phyloP scores from a whole-genome alignment of 2,329 filamentous ascomycete genomes.

The Fusarium caatingaense region DNA sequence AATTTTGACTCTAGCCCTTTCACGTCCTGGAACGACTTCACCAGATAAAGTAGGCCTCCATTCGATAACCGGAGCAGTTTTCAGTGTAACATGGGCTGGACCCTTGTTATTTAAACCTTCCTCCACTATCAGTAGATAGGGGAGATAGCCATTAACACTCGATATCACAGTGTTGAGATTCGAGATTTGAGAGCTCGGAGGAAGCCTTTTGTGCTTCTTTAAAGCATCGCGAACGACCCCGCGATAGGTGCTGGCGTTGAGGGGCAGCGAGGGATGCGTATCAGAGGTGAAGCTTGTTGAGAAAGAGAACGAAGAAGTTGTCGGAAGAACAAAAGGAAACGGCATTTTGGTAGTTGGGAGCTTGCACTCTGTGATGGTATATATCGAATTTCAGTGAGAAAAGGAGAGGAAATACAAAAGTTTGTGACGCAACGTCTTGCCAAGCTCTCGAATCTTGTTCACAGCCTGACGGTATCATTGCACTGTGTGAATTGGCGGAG shows the following conservation, averaged over 20 bases:
- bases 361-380: not conserved
- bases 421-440: slow-evolving; percentile 26
- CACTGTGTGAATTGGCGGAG: slow-evolving; percentile 25
- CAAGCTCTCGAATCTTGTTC: slow-evolving; percentile 34
- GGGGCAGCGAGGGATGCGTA: slow-evolving; percentile 89
- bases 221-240: slow-evolving; percentile 84
- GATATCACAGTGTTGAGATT: slow-evolving; percentile 77
- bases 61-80: slow-evolving; percentile 72
- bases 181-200: slow-evolving; percentile 74
- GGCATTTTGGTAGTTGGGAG: slow-evolving; percentile 72
- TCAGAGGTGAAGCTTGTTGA: slow-evolving; percentile 79
- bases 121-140: slow-evolving; percentile 84
- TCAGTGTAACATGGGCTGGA: slow-evolving; percentile 65
- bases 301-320: slow-evolving; percentile 88
- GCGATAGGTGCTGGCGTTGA: slow-evolving; percentile 84
- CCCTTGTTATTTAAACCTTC: slow-evolving; percentile 70
- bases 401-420: not conserved
- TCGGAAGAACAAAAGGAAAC: slow-evolving; percentile 88
- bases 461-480: slow-evolving; percentile 36
- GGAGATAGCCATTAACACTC: slow-evolving; percentile 80
- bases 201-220: slow-evolving; percentile 90
- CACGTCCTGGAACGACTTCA: slow-evolving; percentile 70
- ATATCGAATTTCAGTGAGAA: not conserved
- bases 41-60: slow-evolving; percentile 86
- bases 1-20: slow-evolving; percentile 74